These are phyloP conservation scores for Podaxis pistillaris DNA, from an alignment of 768 basidiomycete genomes.

Conservation along the genomic window DNA sequence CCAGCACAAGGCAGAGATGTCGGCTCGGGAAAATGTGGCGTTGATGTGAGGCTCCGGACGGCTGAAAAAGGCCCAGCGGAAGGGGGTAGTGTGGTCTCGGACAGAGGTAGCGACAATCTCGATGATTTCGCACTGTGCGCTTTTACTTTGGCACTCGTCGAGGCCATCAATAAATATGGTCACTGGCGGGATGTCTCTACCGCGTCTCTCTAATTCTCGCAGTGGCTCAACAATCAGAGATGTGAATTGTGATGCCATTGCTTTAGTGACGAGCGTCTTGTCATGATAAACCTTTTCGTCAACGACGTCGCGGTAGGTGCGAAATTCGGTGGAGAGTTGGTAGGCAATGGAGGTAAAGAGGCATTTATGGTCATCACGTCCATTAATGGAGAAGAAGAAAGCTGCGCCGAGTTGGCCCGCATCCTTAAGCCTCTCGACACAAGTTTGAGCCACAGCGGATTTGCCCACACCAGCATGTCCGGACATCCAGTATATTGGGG, in stretches of 20 bases:
- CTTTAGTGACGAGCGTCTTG: background rate
- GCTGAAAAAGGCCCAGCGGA: slow-evolving; percentile 9
- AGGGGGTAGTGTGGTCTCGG: background rate
- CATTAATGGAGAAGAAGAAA: no score
- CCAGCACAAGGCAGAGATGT: background rate
- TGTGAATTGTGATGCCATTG: background rate
- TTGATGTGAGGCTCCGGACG: background rate
- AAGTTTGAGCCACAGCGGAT: slow-evolving; percentile 5
- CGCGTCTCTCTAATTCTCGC: background rate
- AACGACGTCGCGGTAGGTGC: background rate
- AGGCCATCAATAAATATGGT: slow-evolving; percentile 3
- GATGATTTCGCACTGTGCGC: slow-evolving; percentile 3
- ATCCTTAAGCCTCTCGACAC: background rate
- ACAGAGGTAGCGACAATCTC: background rate
- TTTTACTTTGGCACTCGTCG: background rate
- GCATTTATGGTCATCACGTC: background rate
- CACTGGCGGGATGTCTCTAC: background rate
- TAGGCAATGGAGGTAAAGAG: slow-evolving; percentile 11
- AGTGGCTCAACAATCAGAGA: background rate
- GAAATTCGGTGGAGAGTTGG: background rate
- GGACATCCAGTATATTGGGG: background rate
- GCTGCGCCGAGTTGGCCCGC: no score
- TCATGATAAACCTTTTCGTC: background rate
- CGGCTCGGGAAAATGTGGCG: background rate
- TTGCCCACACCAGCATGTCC: slow-evolving; percentile 4